These are phyloP conservation scores for Bombardia bombarda DNA, from an alignment of 495 filamentous ascomycete genomes.

Conservation along the genomic window DNA sequence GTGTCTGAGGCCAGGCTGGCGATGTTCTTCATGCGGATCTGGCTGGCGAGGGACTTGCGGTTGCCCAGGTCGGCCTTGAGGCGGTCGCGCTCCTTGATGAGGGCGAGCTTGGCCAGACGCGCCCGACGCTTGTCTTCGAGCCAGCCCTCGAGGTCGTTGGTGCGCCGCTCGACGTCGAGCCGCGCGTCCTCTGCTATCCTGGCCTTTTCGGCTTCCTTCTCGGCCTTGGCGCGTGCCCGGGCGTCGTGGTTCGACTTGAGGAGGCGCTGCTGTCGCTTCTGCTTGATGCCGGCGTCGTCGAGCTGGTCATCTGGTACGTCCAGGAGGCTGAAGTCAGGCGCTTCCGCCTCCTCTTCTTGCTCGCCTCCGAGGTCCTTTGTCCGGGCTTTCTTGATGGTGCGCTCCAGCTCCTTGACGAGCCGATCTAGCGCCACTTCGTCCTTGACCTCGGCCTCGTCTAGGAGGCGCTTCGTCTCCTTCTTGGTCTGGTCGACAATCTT, in stretches of 20 bases:
- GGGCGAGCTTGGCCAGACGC: slow-evolving; percentile 64
- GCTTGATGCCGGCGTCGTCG: slow-evolving; percentile 80
- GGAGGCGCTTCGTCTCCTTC: slow-evolving; percentile 75
- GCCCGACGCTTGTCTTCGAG: slow-evolving; percentile 68
- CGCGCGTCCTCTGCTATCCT: slow-evolving; percentile 74
- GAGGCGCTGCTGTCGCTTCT: slow-evolving; percentile 84
- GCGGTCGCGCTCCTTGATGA: slow-evolving; percentile 86
- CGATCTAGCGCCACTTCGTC: slow-evolving; percentile 78
- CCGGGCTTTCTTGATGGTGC: slow-evolving; percentile 74
- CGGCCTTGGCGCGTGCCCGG: slow-evolving; percentile 79
- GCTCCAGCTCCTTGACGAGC: slow-evolving; percentile 78
- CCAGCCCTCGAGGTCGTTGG: slow-evolving; percentile 82
- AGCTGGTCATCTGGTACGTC: slow-evolving; percentile 87
- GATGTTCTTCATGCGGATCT: slow-evolving; percentile 97
- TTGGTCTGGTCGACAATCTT: slow-evolving; percentile 62
- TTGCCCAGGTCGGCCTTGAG: slow-evolving; percentile 90
- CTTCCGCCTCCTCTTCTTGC: slow-evolving; percentile 69
- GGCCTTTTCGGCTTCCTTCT: slow-evolving; percentile 87
- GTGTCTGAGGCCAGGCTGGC: slow-evolving; percentile 91
- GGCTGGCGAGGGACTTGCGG: slow-evolving; percentile 88
- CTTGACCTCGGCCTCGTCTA: slow-evolving; percentile 86
- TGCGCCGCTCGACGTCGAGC: slow-evolving; percentile 72
- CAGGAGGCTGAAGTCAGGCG: slow-evolving; percentile 76
- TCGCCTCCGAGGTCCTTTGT: slow-evolving; percentile 88
- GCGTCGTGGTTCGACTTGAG: slow-evolving; percentile 93